Evolutionary conservation across 2,329 filamentous ascomycete genomes (phyloP), one percentile per base, ranked within the genome.

Genomic region (Phoma sp.): DNA sequence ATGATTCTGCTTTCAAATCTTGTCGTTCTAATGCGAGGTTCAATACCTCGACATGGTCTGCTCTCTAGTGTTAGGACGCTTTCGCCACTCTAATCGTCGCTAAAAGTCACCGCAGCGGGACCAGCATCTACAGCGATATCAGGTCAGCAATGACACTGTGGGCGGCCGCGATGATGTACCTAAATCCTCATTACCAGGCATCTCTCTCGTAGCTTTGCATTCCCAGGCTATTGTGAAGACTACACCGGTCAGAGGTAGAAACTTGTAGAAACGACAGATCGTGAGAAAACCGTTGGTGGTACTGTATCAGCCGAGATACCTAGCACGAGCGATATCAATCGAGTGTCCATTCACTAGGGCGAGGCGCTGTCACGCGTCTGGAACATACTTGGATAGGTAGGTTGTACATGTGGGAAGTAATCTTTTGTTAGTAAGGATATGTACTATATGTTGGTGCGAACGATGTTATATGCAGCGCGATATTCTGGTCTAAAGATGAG

Each of bases 181-280:
- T 62, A 12, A 60, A 61, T 53, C 61, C 65, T 42, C 65, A 69
- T 15, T 66, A n/a, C n/a, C n/a, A n/a, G n/a, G n/a, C n/a, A n/a
- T n/a, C n/a, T n/a, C n/a, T n/a, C n/a, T n/a, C n/a, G n/a, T 3
- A 70, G 67, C 20, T 38, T 60, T 2, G 47, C 7, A 17, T 64
- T 55, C 2, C 69, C 69, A n/a, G 3, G 55, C 59, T 4, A 65
- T 56, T 0, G 50, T 58, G 5, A 69, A 42, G 1, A 67, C 21
- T 4, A 74, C 61, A 10, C 72, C 68, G 7, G 69, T n/a, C 11
- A 74, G 56, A 28, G 80, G 67, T 57, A 79, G 78, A 4, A 76
- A 75, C 5, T 73, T 76, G 67, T 79, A 78, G 60, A 78, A 78
- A 3, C 65, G 61, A 64, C 63, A 68, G 20, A 63, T 65, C 0